Percentiles rank a stretch among this genome's conserved stretches.
Conservation (phyloP, 305 asterid genomes). For the Fraxinus greggii region DNA sequence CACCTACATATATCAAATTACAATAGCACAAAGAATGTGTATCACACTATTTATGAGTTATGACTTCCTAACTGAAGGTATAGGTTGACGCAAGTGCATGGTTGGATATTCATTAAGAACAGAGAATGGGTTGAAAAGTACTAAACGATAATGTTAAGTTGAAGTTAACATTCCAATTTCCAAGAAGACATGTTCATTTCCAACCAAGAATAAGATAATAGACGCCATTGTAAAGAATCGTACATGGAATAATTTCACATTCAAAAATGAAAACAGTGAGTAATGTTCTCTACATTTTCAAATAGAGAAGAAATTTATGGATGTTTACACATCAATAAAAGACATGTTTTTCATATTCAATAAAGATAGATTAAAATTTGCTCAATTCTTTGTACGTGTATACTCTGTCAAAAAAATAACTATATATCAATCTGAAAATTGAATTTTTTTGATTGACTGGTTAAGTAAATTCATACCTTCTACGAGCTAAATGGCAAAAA, state of each 20-base stretch:
- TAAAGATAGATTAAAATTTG: neutral
- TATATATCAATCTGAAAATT: neutral
- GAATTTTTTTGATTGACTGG: neutral
- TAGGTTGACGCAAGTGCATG: neutral
- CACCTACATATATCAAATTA: neutral
- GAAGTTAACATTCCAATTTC: neutral
- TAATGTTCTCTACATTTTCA: neutral
- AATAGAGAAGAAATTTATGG: neutral
- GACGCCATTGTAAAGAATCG: neutral
- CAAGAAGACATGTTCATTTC: neutral
- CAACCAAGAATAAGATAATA: neutral
- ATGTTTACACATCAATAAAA: neutral
- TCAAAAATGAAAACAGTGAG: neutral
- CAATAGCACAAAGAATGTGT: neutral
- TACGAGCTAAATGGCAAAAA: neutral
- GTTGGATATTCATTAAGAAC: neutral
- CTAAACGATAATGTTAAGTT: neutral
- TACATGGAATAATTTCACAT: neutral
- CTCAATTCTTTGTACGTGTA: neutral
- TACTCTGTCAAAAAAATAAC: neutral
- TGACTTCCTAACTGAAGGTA: neutral
- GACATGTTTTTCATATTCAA: neutral
- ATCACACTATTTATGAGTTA: neutral
- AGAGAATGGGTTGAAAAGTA: neutral
- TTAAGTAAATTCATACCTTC: neutral